Base-by-base conservation (phyloP, 2,329 filamentous ascomycete genomes). In the Pyrenophora tritici-repentis region DNA sequence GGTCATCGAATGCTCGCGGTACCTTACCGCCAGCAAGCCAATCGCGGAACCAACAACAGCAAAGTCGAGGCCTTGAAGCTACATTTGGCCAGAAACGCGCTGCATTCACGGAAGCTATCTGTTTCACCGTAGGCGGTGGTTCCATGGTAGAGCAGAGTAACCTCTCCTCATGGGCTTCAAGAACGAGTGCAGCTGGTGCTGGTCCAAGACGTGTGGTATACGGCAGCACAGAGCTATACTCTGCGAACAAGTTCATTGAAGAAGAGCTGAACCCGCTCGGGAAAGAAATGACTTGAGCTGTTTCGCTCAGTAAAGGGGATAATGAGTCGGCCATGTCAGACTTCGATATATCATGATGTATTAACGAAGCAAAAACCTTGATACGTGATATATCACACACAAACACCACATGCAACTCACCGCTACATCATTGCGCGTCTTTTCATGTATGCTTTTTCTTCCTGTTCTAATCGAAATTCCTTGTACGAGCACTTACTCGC, bases 81-180 rank as follows among this genome's bases (percentile, higher is more conserved):
- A 95, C 86, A 47, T 97, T 97, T 73, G 94, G 93, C 1, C 93
- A 97, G 75, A 79, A 91, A 53, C 81, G 93, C 47, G 92, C 96
- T 67, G 91, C 90, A 0, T 97, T 93, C 74, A 89, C 85, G 41
- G 92, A 96, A 67, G 90, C 91, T 1, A 87, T 96, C 47, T 90
- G 96, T n/a, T 96, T 97, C 70, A 93, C 90, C 0, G 91, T 76
- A 3, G 94, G 94, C 3, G 94, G 95, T 39, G 94, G 94, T 35
- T 97, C 91, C 71, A 97, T 99, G 90, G 94, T 99, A 64, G 94
- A 99, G 73, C 99, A 97, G 71, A 93, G 92, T 16, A 99, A 99
- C 74, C 73, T 99, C 71, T 91, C 96, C 71, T 94, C 97, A 70
- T 99, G 94, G 94, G 91, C 93, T 4, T 86, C 85, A 72, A 83